Percentiles rank a stretch among this genome's conserved stretches.
These are phyloP conservation scores for Mrakia frigida DNA, from an alignment of 768 basidiomycete genomes.

Conservation along the genomic window DNA sequence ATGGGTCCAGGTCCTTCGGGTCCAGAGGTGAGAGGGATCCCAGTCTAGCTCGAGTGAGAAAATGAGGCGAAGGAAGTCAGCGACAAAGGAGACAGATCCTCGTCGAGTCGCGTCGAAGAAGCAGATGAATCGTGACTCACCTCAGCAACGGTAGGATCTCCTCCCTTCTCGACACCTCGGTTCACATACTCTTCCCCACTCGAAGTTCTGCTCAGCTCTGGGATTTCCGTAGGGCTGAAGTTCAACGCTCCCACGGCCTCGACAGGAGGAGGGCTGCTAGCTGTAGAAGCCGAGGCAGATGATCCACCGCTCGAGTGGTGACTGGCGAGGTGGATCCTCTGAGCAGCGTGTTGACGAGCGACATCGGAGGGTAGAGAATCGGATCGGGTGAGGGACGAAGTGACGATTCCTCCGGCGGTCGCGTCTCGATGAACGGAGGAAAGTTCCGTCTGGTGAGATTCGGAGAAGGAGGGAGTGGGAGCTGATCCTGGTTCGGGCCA, in stretches of 20 bases:
- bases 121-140: neutral
- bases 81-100: neutral
- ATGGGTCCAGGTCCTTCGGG: slow-evolving; percentile 8
- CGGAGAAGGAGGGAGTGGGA: slow-evolving; percentile 16
- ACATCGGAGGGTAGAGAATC: slow-evolving; percentile 22
- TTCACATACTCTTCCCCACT: neutral
- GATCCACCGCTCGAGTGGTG: neutral
- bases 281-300: neutral
- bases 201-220: neutral
- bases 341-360: neutral
- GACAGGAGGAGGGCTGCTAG: neutral
- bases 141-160: slow-evolving; percentile 9
- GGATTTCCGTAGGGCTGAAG: neutral
- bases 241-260: neutral
- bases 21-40: neutral
- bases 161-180: neutral
- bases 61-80: neutral
- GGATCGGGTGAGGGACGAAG: neutral
- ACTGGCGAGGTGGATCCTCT: neutral
- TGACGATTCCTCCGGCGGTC: slow-evolving; percentile 8
- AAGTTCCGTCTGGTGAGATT: neutral
- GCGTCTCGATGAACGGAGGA: slow-evolving; percentile 5
- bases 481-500: slow-evolving; percentile 2
- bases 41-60: neutral
- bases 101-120: too few relatives aligned